Conservation (phyloP, 371 early-diverging fungal species). For the Paraphysoderma sedebokerense region DNA sequence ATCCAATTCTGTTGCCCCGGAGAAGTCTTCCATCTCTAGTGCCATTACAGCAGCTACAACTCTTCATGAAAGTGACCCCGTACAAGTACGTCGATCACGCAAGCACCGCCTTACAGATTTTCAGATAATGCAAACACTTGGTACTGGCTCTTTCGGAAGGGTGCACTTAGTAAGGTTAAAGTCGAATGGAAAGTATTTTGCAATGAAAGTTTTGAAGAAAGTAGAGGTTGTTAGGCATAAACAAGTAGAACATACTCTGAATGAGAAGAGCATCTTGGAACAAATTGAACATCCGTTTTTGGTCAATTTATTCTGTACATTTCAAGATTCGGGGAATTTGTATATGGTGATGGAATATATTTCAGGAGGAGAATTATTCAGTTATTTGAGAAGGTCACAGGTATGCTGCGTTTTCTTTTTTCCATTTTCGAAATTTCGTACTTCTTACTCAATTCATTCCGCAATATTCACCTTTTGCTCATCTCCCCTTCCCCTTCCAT, state of each 20-base stretch:
- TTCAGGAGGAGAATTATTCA: conserved; percentile 88
- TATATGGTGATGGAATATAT: conserved; percentile 90
- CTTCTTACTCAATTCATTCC: background rate
- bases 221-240: conserved; percentile 81
- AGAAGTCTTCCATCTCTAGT: background rate
- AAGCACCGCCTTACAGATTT: background rate
- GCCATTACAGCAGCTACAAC: background rate
- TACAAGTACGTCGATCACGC: background rate
- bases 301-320: conserved; percentile 75
- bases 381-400: conserved; percentile 45
- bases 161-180: conserved; percentile 79
- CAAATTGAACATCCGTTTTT: conserved; percentile 78
- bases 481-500: too few relatives aligned
- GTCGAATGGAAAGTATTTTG: conserved; percentile 64
- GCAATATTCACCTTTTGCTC: conserved; percentile 7
- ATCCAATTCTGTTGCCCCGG: background rate
- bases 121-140: too few relatives aligned
- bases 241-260: conserved; percentile 94
- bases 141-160: conserved; percentile 97
- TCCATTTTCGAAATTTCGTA: background rate
- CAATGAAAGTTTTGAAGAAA: conserved; percentile 94
- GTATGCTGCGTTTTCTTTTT: conserved; percentile 9
- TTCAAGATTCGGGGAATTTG: conserved; percentile 65
- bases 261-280: conserved; percentile 88
- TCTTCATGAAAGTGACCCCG: background rate